Conservation (phyloP, 108 stramenopile genomes). For the Fragilaria crotonensis region DNA sequence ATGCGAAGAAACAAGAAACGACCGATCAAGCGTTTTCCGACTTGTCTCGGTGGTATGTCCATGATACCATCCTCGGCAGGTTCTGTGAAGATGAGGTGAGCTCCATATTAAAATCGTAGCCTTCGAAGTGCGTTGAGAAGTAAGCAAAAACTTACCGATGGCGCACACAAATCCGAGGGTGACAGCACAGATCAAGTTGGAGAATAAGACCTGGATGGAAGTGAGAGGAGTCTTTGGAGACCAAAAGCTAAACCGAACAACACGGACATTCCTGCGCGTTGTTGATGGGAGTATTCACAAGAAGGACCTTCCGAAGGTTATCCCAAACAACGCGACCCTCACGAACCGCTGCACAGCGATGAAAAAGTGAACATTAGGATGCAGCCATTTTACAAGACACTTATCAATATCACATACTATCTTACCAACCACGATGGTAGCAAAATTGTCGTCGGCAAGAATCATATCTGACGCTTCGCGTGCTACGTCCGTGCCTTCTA, state of each 20-base stretch:
- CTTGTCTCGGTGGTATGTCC: slow-evolving; percentile 65
- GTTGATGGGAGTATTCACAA: slow-evolving; percentile 86
- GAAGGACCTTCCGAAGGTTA: slow-evolving; percentile 76
- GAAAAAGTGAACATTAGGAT: too few relatives aligned
- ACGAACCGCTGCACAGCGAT: slow-evolving; percentile 47
- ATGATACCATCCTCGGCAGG: slow-evolving; percentile 86
- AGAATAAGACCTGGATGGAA: slow-evolving; percentile 77
- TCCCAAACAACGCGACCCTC: slow-evolving; percentile 87
- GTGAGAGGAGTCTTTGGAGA: slow-evolving; percentile 56
- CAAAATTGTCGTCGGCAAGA: slow-evolving; percentile 97
- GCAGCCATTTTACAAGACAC: background rate
- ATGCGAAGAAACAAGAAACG: slow-evolving; percentile 79
- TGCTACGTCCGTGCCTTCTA: slow-evolving; percentile 94
- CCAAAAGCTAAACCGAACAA: slow-evolving; percentile 64
- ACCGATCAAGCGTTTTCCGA: slow-evolving; percentile 83
- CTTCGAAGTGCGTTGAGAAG: background rate
- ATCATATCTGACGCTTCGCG: slow-evolving; percentile 97
- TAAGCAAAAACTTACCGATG: slow-evolving; percentile 14
- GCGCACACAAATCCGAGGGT: slow-evolving; percentile 82
- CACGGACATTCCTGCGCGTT: slow-evolving; percentile 75
- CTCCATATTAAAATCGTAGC: background rate
- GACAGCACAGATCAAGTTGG: slow-evolving; percentile 83
- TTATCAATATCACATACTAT: background rate
- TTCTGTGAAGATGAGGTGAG: slow-evolving; percentile 30
- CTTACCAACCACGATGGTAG: slow-evolving; percentile 66